Conservation (phyloP, 1,284 basidiomycete genomes). For the Moniliophthora roreri region DNA sequence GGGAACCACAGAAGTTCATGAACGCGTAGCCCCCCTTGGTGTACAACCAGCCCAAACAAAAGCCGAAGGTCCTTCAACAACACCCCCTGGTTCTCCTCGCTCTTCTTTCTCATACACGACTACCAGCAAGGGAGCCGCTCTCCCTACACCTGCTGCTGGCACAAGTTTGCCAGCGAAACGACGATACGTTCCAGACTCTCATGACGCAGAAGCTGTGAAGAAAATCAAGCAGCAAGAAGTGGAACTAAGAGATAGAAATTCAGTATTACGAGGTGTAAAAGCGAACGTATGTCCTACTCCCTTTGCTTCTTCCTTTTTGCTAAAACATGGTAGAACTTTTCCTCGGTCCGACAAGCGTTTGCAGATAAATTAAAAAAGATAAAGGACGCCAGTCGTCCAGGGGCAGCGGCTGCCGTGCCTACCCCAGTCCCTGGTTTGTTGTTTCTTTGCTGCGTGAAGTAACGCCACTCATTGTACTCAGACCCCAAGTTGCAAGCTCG, state of each 20-base stretch:
- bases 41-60: neutral
- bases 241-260: conserved; percentile 74
- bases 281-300: conserved; percentile 53
- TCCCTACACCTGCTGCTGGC: conserved; percentile 20
- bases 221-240: conserved; percentile 73
- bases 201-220: conserved; percentile 84
- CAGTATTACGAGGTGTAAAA: conserved; percentile 75
- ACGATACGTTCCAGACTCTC: conserved; percentile 75
- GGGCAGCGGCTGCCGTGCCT: conserved; percentile 34
- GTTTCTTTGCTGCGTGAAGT: conserved; percentile 1
- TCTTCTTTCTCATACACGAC: neutral
- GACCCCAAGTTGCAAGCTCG: conserved; percentile 56
- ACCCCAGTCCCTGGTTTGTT: conserved; percentile 35
- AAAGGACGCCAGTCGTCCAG: conserved; percentile 60
- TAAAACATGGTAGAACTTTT: conserved; percentile 60
- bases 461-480: conserved; percentile 23
- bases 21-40: neutral
- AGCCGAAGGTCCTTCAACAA: conserved; percentile 7
- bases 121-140: neutral
- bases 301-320: conserved; percentile 7
- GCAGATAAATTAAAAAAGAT: conserved; percentile 76
- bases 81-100: conserved; percentile 10
- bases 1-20: conserved; percentile 54
- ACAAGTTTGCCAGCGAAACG: conserved; percentile 55
- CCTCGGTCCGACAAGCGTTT: conserved; percentile 57